phyloP scores from a whole-genome alignment of 2,329 filamentous ascomycete species.

The Botrytis tulipae region DNA sequence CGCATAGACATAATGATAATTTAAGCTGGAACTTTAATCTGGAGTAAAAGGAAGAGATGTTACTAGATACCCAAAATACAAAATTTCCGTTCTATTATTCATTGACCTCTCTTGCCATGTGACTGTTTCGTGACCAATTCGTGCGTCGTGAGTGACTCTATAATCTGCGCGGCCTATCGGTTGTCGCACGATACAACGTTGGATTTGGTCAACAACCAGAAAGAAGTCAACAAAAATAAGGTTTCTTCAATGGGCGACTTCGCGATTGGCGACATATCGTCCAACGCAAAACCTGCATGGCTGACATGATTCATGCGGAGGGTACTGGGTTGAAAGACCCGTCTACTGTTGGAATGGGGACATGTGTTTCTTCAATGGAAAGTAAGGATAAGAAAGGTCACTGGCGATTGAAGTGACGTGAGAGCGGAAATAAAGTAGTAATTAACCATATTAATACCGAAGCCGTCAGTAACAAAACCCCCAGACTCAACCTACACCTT shows the following conservation, averaged over 20 bases:
- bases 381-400: background rate
- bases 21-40: background rate
- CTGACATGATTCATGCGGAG: too few species aligned
- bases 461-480: background rate
- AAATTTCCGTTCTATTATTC: background rate
- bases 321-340: background rate
- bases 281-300: too few species aligned
- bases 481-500: background rate
- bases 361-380: background rate
- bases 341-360: background rate
- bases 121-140: background rate
- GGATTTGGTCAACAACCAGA: too few species aligned
- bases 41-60: background rate
- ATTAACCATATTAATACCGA: background rate
- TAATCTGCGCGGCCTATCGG: too few species aligned
- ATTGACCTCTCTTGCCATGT: background rate
- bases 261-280: too few species aligned
- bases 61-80: background rate
- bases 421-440: background rate
- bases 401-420: background rate
- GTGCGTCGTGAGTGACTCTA: background rate
- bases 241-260: too few species aligned
- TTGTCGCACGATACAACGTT: too few species aligned
- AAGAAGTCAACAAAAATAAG: too few species aligned
- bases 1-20: background rate